phyloP scores from a whole-genome alignment of 768 basidiomycete species.

The Russula virescens region DNA sequence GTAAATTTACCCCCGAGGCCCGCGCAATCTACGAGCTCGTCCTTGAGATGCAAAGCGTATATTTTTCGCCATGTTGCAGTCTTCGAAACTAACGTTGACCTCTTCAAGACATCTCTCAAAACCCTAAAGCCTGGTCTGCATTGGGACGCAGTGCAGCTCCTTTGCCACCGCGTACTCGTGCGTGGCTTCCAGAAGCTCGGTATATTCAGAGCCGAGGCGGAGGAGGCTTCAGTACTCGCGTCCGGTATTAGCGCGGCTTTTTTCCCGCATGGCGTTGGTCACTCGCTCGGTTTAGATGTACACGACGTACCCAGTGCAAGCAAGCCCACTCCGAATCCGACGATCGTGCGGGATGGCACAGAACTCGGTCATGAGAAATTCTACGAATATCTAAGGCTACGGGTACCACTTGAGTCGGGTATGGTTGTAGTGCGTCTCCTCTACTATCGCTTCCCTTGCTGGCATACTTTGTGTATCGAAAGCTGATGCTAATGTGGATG shows the following conservation, averaged over 20 bases:
- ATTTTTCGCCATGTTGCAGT: background rate
- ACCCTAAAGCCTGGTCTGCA: slow-evolving; percentile 71
- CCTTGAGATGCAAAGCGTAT: slow-evolving; percentile 82
- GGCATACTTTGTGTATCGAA: background rate
- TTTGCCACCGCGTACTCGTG: slow-evolving; percentile 79
- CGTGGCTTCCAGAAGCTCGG: slow-evolving; percentile 77
- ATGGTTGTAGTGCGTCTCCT: slow-evolving; percentile 76
- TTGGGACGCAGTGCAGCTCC: slow-evolving; percentile 84
- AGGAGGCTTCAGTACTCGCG: slow-evolving; percentile 63
- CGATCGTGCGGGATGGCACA: slow-evolving; percentile 34
- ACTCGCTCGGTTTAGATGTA: slow-evolving; percentile 89
- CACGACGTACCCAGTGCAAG: slow-evolving; percentile 86
- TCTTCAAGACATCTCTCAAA: slow-evolving; percentile 56
- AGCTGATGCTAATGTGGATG: slow-evolving; percentile 2
- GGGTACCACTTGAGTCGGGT: slow-evolving; percentile 61
- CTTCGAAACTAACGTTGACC: background rate
- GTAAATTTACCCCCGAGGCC: slow-evolving; percentile 79
- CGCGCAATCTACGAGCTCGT: slow-evolving; percentile 83
- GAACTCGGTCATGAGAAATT: slow-evolving; percentile 50
- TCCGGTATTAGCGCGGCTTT: slow-evolving; percentile 79
- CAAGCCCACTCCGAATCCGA: slow-evolving; percentile 57
- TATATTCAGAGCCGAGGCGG: slow-evolving; percentile 69
- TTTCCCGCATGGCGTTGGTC: slow-evolving; percentile 92
- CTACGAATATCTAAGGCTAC: slow-evolving; percentile 74
- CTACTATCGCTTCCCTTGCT: background rate